These are phyloP conservation scores for Hyphodiscus sp. DNA, from an alignment of 2,329 filamentous ascomycete species.

Conservation along the genomic window DNA sequence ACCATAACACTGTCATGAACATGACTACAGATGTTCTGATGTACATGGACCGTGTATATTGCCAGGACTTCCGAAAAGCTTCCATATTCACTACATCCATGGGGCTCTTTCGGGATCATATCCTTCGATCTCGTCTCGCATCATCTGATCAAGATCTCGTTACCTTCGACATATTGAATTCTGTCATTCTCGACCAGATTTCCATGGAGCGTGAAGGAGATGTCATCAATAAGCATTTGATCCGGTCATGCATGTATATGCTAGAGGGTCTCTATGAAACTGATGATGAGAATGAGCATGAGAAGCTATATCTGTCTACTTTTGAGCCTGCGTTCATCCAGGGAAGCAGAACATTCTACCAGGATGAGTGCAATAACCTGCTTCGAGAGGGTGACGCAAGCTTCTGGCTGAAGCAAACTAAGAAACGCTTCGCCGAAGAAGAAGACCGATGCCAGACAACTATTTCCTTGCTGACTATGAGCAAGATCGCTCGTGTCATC, in stretches of 20 bases:
- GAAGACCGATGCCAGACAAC: slow-evolving; percentile 76
- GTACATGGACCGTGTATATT: slow-evolving; percentile 90
- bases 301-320: slow-evolving; percentile 74
- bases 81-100: slow-evolving; percentile 82
- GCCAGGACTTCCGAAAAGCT: slow-evolving; percentile 62
- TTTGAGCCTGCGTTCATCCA: slow-evolving; percentile 77
- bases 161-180: slow-evolving; percentile 71
- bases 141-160: slow-evolving; percentile 36
- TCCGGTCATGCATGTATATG: slow-evolving; percentile 84
- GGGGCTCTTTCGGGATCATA: slow-evolving; percentile 79
- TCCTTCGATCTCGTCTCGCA: slow-evolving; percentile 57
- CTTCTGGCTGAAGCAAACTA: slow-evolving; percentile 72
- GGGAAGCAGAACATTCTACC: slow-evolving; percentile 69
- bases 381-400: slow-evolving; percentile 74
- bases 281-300: slow-evolving; percentile 66
- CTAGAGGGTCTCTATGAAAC: slow-evolving; percentile 82
- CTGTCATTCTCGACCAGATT: slow-evolving; percentile 83
- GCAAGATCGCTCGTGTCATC: slow-evolving; percentile 69
- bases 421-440: slow-evolving; percentile 72
- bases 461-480: slow-evolving; percentile 63
- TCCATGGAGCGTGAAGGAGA: slow-evolving; percentile 89
- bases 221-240: slow-evolving; percentile 73
- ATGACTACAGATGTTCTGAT: slow-evolving; percentile 96
- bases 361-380: slow-evolving; percentile 64
- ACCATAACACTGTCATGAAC: slow-evolving; percentile 88